Conservation (phyloP, 495 filamentous ascomycete species). For the Chaetomidium leptoderma region DNA sequence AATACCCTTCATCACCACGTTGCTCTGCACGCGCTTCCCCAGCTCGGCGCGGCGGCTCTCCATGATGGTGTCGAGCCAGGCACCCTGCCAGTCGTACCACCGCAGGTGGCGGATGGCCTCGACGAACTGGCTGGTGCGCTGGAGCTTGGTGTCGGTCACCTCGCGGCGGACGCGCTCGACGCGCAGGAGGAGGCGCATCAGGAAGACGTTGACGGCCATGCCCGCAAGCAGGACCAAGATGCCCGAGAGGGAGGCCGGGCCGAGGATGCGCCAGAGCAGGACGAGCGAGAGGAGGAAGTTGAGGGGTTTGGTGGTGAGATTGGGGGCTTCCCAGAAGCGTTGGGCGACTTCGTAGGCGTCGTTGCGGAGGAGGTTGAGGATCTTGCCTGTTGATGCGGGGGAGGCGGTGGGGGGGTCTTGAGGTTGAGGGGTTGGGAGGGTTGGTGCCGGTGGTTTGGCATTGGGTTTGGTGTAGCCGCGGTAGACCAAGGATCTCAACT, state of each 20-base stretch:
- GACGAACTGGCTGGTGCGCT: slow-evolving; percentile 73
- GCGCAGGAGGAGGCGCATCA: slow-evolving; percentile 56
- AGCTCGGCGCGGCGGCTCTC: slow-evolving; percentile 64
- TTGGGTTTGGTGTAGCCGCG: slow-evolving; percentile 9
- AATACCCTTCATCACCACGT: slow-evolving; percentile 56
- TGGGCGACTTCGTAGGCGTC: slow-evolving; percentile 84
- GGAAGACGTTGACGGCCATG: slow-evolving; percentile 58
- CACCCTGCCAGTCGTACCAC: slow-evolving; percentile 82
- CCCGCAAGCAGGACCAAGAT: slow-evolving; percentile 59
- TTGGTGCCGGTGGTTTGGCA: neutral
- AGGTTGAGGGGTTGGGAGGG: neutral
- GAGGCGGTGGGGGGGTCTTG: slow-evolving; percentile 11
- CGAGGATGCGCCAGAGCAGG: slow-evolving; percentile 70
- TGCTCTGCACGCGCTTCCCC: slow-evolving; percentile 59
- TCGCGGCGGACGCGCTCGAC: slow-evolving; percentile 61
- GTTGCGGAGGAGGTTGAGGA: slow-evolving; percentile 70
- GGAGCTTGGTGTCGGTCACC: slow-evolving; percentile 66
- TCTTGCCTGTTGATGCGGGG: slow-evolving; percentile 75
- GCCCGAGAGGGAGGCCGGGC: slow-evolving; percentile 72
- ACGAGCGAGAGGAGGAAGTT: slow-evolving; percentile 62
- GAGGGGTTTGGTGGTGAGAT: slow-evolving; percentile 63
- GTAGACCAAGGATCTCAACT: slow-evolving; percentile 15
- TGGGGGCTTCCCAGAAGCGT: slow-evolving; percentile 71
- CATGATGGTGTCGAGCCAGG: slow-evolving; percentile 72
- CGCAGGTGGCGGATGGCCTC: slow-evolving; percentile 79